Evolutionary conservation across 805 yeast genomes (phyloP).

Genomic region (Metschnikowia cubensis): DNA sequence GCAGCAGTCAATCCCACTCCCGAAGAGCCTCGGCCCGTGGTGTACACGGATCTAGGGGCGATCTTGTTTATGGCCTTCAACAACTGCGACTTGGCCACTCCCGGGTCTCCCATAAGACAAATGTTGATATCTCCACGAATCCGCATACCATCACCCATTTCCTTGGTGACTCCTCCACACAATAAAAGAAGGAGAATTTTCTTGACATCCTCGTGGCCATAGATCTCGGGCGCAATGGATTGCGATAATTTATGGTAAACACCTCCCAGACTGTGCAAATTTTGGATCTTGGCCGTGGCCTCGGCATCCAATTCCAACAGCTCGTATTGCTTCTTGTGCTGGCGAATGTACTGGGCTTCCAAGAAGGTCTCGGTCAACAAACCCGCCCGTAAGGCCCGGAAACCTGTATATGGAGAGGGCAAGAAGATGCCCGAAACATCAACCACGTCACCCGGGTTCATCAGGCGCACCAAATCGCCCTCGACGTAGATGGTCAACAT

Average conservation of each 20-base stretch:
- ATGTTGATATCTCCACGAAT: conserved; percentile 96
- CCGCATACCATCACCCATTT: conserved; percentile 92
- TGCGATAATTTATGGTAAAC: conserved; percentile 75
- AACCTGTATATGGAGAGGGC: conserved; percentile 96
- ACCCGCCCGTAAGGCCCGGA: conserved; percentile 88
- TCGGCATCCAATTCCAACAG: conserved; percentile 54
- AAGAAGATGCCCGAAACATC: conserved; percentile 89
- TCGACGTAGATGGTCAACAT: conserved; percentile 80
- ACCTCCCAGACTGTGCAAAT: conserved; percentile 57
- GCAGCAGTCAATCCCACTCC: conserved; percentile 99
- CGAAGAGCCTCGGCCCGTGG: conserved; percentile 98
- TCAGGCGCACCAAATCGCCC: conserved; percentile 82
- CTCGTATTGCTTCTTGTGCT: conserved; percentile 86
- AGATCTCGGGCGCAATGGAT: conserved; percentile 97
- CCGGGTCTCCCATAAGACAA: conserved; percentile 98
- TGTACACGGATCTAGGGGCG: conserved; percentile 94
- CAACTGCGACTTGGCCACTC: conserved; percentile 97
- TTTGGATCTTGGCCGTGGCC: conserved; percentile 51
- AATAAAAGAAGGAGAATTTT: conserved; percentile 80
- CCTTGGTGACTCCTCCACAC: conserved; percentile 94
- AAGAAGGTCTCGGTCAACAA: conserved; percentile 88
- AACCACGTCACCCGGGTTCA: conserved; percentile 92
- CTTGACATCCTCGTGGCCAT: conserved; percentile 89
- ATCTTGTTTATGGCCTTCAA: conserved; percentile 86
- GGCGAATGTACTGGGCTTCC: conserved; percentile 80